Evolutionary conservation across 2,329 filamentous ascomycete species (phyloP).

Genomic region (Aspergillus clavatus): DNA sequence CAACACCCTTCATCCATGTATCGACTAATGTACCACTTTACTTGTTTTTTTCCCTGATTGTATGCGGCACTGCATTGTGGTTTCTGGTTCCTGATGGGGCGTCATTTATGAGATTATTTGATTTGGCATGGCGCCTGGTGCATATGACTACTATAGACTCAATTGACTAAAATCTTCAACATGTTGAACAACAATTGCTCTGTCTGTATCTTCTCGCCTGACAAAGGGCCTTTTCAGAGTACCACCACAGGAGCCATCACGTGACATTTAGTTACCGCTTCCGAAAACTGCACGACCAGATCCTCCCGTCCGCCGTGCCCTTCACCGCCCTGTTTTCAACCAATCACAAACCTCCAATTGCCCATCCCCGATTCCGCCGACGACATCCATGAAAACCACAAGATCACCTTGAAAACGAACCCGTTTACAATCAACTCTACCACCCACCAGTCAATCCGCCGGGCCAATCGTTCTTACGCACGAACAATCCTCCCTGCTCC

Average conservation of each 20-base stretch:
- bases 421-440: conserved; percentile 17
- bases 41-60: neutral
- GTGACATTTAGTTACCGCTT: neutral
- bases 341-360: conserved; percentile 28
- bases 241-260: too few species aligned
- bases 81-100: neutral
- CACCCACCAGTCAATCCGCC: conserved; percentile 6
- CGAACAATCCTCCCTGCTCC: conserved; percentile 1
- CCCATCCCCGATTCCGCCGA: conserved; percentile 9
- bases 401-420: conserved; percentile 19
- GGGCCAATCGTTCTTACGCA: conserved; percentile 6
- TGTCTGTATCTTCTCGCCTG: too few species aligned
- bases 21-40: neutral
- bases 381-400: conserved; percentile 11
- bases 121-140: conserved; percentile 8
- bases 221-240: too few species aligned
- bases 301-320: neutral
- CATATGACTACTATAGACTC: neutral
- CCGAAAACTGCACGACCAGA: neutral
- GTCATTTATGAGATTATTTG: neutral
- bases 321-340: conserved; percentile 20
- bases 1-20: neutral
- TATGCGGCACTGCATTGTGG: neutral
- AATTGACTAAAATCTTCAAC: neutral
- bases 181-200: too few species aligned